Conservation (phyloP, 495 filamentous ascomycete genomes). For the Lophiotrema nucula region DNA sequence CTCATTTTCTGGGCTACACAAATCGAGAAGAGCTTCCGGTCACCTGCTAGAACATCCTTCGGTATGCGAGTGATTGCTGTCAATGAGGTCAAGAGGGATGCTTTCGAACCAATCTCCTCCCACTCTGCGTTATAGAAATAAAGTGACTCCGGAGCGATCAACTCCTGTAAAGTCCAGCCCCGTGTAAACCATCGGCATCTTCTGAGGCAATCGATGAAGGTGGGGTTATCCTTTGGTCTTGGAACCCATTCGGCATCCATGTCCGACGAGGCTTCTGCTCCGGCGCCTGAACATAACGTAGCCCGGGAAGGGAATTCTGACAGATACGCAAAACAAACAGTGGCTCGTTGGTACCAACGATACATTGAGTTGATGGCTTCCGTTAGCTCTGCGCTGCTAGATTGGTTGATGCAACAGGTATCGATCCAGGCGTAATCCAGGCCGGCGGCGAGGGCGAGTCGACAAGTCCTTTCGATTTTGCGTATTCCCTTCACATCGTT, state of each 20-base stretch:
- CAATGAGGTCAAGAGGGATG: conserved; percentile 5
- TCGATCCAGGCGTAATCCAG: conserved; percentile 17
- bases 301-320: neutral
- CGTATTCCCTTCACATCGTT: neutral
- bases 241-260: conserved; percentile 11
- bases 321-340: neutral
- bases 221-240: too few relatives aligned
- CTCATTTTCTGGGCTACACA: conserved; percentile 24
- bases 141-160: conserved; percentile 21
- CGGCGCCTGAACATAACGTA: neutral
- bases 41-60: neutral
- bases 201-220: too few relatives aligned
- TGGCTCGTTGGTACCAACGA: neutral
- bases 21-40: neutral
- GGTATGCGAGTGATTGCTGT: neutral
- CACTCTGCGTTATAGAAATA: conserved; percentile 27
- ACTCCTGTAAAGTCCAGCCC: too few relatives aligned
- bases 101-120: conserved; percentile 21
- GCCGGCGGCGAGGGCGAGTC: neutral
- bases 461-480: neutral
- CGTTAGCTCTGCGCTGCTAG: conserved; percentile 10
- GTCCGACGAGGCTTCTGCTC: neutral
- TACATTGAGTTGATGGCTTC: too few relatives aligned
- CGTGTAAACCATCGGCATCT: too few relatives aligned
- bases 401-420: conserved; percentile 21